Conservation (phyloP, 2,329 filamentous ascomycete genomes). For the Helotiales sp. region DNA sequence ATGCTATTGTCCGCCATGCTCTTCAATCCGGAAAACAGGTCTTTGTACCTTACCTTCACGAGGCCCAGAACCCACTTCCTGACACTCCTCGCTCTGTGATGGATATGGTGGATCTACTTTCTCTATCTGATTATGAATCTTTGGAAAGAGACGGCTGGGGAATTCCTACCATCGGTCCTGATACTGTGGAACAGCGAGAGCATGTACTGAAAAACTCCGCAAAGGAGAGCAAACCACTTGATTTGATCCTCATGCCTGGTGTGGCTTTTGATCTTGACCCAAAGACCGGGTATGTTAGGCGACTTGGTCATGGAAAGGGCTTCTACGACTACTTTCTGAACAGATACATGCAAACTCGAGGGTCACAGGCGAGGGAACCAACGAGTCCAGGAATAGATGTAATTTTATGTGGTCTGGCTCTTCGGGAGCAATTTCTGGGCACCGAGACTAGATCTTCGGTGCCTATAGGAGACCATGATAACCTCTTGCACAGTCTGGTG, state of each 20-base stretch:
- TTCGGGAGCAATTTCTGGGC: constrained; percentile 81
- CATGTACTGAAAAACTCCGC: constrained; percentile 71
- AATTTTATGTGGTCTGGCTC: constrained; percentile 75
- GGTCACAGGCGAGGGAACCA: constrained; percentile 44
- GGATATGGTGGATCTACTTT: constrained; percentile 88
- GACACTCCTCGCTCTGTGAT: constrained; percentile 70
- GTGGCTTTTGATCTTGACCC: constrained; percentile 81
- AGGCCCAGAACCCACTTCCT: constrained; percentile 47
- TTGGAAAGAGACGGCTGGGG: constrained; percentile 86
- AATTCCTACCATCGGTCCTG: constrained; percentile 80
- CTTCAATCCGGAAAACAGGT: constrained; percentile 79
- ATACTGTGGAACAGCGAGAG: constrained; percentile 67
- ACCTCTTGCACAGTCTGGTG: constrained; percentile 77
- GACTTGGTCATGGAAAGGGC: constrained; percentile 92
- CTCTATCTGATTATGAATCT: constrained; percentile 76
- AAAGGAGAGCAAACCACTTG: constrained; percentile 60
- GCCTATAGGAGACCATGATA: constrained; percentile 78
- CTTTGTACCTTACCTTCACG: constrained; percentile 89
- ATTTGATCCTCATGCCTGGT: constrained; percentile 89
- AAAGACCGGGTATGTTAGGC: constrained; percentile 60
- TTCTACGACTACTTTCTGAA: constrained; percentile 96
- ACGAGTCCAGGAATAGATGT: constrained; percentile 64
- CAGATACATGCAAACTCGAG: constrained; percentile 62
- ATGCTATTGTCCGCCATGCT: constrained; percentile 80
- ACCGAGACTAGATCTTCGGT: constrained; percentile 64